These are phyloP conservation scores for Myxozyma neglecta DNA, from an alignment of 805 yeast genomes.

Conservation along the genomic window DNA sequence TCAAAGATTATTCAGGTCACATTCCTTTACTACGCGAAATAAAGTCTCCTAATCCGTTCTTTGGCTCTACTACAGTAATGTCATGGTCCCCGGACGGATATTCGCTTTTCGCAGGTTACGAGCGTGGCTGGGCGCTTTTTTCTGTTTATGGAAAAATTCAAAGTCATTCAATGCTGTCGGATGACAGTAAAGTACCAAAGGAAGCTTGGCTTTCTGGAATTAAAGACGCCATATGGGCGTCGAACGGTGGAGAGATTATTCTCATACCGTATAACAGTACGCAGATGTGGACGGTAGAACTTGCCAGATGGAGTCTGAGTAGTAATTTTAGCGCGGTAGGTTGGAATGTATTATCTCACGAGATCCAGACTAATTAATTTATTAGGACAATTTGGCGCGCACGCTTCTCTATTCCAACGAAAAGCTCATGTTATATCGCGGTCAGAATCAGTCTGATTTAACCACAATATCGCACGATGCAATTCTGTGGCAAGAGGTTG, in stretches of 20 bases:
- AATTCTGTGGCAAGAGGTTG: conserved; percentile 49
- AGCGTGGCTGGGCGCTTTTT: conserved; percentile 51
- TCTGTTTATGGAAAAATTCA: conserved; percentile 51
- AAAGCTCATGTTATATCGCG: conserved; percentile 48
- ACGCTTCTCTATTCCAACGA: conserved; percentile 48
- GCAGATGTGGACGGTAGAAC: conserved; percentile 32
- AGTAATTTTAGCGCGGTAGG: conserved; percentile 23
- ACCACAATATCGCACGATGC: conserved; percentile 47
- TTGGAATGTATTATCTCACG: not conserved
- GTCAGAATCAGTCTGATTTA: conserved; percentile 47
- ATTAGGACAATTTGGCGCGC: conserved; percentile 41
- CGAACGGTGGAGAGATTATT: conserved; percentile 43
- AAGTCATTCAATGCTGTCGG: conserved; percentile 44
- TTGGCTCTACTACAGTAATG: conserved; percentile 36
- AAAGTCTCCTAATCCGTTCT: conserved; percentile 33
- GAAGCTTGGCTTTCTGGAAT: conserved; percentile 33
- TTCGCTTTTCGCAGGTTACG: conserved; percentile 39
- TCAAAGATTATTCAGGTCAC: conserved; percentile 42
- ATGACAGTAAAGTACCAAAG: conserved; percentile 8
- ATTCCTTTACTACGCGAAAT: conserved; percentile 40
- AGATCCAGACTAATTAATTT: not conserved
- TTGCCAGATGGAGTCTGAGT: conserved; percentile 39
- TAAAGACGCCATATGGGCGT: conserved; percentile 40
- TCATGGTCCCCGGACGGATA: conserved; percentile 45
- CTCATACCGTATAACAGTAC: conserved; percentile 34